Percentiles rank a stretch among this genome's conserved stretches.
phyloP scores from a whole-genome alignment of 805 yeast species.

The Candida morakotiae region DNA sequence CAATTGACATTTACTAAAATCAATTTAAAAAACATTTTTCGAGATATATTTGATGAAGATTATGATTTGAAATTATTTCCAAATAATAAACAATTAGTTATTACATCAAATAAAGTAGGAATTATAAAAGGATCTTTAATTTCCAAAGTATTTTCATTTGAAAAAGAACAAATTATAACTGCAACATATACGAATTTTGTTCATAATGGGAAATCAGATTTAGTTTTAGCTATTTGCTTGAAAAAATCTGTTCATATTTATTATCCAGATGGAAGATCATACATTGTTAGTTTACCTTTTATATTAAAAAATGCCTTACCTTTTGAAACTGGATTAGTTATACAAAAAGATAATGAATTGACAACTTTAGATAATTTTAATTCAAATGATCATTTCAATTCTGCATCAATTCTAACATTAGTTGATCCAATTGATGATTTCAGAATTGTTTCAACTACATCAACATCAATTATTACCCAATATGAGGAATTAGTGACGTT shows the following conservation, averaged over 20 bases:
- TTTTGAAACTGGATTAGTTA: constrained; percentile 62
- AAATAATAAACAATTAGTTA: constrained; percentile 30
- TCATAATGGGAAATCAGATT: neutral
- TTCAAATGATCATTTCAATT: constrained; percentile 14
- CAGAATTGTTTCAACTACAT: constrained; percentile 66
- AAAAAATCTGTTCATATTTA: constrained; percentile 60
- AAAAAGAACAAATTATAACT: constrained; percentile 47
- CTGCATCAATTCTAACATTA: constrained; percentile 55
- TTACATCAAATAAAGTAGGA: constrained; percentile 35
- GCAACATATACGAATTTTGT: constrained; percentile 61
- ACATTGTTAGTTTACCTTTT: constrained; percentile 68
- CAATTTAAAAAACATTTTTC: constrained; percentile 22
- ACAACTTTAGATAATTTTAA: constrained; percentile 4
- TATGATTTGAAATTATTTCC: constrained; percentile 19
- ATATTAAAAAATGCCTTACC: constrained; percentile 55
- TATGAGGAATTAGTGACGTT: constrained; percentile 55
- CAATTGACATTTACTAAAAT: constrained; percentile 27
- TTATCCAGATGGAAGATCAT: constrained; percentile 54
- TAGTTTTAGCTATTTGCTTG: constrained; percentile 54
- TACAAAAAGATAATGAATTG: constrained; percentile 43
- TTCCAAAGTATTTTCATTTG: constrained; percentile 46
- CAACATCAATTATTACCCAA: constrained; percentile 59
- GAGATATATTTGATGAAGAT: constrained; percentile 11
- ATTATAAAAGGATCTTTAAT: constrained; percentile 47
- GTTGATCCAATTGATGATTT: constrained; percentile 73